Evolutionary conservation across 305 asterid genomes (phyloP).

Genomic region (Fraxinus platypoda): DNA sequence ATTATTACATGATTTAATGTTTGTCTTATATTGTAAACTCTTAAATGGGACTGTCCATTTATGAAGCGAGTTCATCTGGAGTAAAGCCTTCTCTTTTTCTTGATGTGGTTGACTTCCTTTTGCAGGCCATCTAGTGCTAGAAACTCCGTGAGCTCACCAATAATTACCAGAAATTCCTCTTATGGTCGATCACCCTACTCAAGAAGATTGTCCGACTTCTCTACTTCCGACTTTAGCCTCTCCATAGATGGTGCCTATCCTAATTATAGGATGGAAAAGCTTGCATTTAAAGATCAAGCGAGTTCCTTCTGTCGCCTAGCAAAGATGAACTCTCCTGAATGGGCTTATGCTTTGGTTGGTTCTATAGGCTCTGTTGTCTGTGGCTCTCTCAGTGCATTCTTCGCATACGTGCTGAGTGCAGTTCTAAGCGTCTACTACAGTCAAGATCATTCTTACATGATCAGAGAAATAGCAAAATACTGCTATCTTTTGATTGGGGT

Average conservation of each 20-base stretch:
- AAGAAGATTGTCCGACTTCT: constrained; percentile 87
- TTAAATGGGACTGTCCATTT: not conserved
- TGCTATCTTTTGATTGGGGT: constrained; percentile 91
- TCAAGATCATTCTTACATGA: constrained; percentile 76
- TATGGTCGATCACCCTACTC: constrained; percentile 96
- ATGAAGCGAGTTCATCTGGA: not conserved
- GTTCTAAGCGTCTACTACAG: constrained; percentile 94
- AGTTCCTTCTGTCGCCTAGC: constrained; percentile 91
- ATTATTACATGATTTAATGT: not conserved
- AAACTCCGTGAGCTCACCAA: constrained; percentile 95
- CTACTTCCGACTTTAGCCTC: constrained; percentile 94
- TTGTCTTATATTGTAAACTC: not conserved
- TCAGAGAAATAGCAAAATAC: constrained; percentile 72
- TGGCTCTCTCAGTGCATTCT: constrained; percentile 96
- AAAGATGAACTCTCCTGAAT: constrained; percentile 97
- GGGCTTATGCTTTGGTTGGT: constrained; percentile 86
- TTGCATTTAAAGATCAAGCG: constrained; percentile 89
- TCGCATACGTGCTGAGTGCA: constrained; percentile 92
- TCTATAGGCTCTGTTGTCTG: constrained; percentile 90
- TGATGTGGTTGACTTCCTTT: constrained; percentile 4
- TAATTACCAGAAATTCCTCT: constrained; percentile 86
- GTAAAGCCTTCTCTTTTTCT: not conserved
- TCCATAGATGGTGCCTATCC: constrained; percentile 77
- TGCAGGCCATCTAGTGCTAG: constrained; percentile 98
- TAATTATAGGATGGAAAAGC: constrained; percentile 77